These are phyloP conservation scores for Trypanosomatidae sp. DNA, from an alignment of 208 protist genomes.

Conservation along the genomic window DNA sequence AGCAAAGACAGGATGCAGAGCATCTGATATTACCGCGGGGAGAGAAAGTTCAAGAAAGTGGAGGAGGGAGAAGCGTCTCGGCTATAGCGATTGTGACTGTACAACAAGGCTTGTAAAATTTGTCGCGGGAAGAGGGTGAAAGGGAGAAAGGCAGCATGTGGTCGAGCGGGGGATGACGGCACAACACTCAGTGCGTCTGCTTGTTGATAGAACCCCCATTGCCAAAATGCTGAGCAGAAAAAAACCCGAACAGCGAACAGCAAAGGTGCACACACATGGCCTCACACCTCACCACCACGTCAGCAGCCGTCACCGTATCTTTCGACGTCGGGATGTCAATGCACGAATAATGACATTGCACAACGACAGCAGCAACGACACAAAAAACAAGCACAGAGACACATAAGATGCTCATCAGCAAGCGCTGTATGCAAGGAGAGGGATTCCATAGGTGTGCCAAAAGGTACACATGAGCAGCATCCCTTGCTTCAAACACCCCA, in stretches of 20 bases:
- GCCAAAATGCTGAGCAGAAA: neutral
- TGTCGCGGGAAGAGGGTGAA: too few relatives aligned
- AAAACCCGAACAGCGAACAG: neutral
- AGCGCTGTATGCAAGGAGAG: too few relatives aligned
- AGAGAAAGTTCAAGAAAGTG: neutral
- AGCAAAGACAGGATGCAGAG: neutral
- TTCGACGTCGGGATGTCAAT: too few relatives aligned
- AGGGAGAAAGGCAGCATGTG: neutral
- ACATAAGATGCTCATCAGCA: too few relatives aligned
- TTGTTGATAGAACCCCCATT: neutral
- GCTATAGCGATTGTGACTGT: neutral
- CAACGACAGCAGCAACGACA: too few relatives aligned
- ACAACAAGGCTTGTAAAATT: neutral
- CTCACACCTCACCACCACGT: neutral
- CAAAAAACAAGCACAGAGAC: too few relatives aligned
- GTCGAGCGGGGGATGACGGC: neutral
- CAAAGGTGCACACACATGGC: neutral
- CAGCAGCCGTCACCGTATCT: neutral
- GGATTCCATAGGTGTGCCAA: too few relatives aligned
- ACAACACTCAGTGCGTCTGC: neutral
- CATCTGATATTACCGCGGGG: neutral
- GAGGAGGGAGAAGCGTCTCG: neutral
- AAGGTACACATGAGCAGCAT: too few relatives aligned
- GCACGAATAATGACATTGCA: too few relatives aligned
- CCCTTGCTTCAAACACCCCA: neutral